Conservation (phyloP, 2,329 filamentous ascomycete species). For the Saccharata proteae region DNA sequence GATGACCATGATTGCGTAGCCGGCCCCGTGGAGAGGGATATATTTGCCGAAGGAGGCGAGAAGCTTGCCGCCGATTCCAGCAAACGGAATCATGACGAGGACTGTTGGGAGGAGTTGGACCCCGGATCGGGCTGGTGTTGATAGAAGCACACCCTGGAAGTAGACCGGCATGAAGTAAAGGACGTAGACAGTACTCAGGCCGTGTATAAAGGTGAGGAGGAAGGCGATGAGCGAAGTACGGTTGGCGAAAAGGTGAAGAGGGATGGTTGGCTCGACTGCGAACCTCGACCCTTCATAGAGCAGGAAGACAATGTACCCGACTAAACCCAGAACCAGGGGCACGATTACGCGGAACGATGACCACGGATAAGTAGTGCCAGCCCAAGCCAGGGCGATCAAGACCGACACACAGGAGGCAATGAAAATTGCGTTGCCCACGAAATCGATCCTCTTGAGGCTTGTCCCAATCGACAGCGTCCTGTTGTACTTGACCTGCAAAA, state of each 20-base stretch:
- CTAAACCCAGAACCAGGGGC: slow-evolving; percentile 33
- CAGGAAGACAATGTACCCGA: slow-evolving; percentile 26
- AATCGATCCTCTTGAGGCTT: slow-evolving; percentile 26
- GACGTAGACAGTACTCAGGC: slow-evolving; percentile 24
- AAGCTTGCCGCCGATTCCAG: slow-evolving; percentile 15
- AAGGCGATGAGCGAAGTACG: slow-evolving; percentile 24
- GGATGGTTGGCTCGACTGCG: slow-evolving; percentile 26
- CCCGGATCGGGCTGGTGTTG: slow-evolving; percentile 22
- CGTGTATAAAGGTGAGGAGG: slow-evolving; percentile 26
- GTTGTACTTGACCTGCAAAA: slow-evolving; percentile 28
- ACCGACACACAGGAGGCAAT: slow-evolving; percentile 28
- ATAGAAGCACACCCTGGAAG: slow-evolving; percentile 30
- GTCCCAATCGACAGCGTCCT: slow-evolving; percentile 10
- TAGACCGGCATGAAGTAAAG: slow-evolving; percentile 34
- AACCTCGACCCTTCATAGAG: slow-evolving; percentile 26
- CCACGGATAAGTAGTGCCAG: slow-evolving; percentile 34
- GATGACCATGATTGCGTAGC: slow-evolving; percentile 14
- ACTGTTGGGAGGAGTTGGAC: slow-evolving; percentile 22
- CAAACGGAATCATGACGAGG: slow-evolving; percentile 15
- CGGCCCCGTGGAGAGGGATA: slow-evolving; percentile 9
- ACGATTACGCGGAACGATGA: slow-evolving; percentile 25
- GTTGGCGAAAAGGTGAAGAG: slow-evolving; percentile 32
- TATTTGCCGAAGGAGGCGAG: slow-evolving; percentile 21
- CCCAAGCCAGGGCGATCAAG: slow-evolving; percentile 34
- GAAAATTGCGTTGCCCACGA: slow-evolving; percentile 32